Evolutionary conservation across 805 yeast species (phyloP), one percentile per base, ranked within the genome.

Genomic region (Kurtzmaniella cleridarum): DNA sequence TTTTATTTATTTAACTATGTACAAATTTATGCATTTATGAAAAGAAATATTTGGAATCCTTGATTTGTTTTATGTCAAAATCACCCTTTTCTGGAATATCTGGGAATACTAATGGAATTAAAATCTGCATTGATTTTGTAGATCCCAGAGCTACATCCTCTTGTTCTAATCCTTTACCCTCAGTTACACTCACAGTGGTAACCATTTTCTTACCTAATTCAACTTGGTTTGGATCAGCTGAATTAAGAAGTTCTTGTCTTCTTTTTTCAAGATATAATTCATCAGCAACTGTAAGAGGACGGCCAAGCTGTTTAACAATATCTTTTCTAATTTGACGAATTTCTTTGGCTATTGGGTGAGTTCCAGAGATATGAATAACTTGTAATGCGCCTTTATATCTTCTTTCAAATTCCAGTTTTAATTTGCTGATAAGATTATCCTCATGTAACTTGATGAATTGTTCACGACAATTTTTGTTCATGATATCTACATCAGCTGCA

Each of bases 31-130:
- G 24, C 26, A 33, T 11, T 48, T 47, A 67, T 30, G 72, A 66
- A 50, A 91, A 91, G 73, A 91, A 91, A 60, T 91, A 91, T 26
- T 73, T 71, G 45, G 96, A 86, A 36, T 80, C 76, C 53, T 74
- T 73, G 32, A 90, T 82, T 41, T 74, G 75, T 30, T 66, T 62
- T 28, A 91, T 95, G 53, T 91, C 95, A 50, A 91, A 86, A 13
- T 79, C 80, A 36, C 97, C 98, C 58, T 76, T 81, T 36, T 73
- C 65, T 11, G 96, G 96, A 31, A 87, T 75, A 0, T 68, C 71
- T 0, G 95, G 95, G 45, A 88, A 66, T 32, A 59, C 62, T 50
- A 88, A 68, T 5, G 95, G 95, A 7, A 78, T 80, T 41, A 86
- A 62, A 2, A 83, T 68, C 40, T 68, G 71, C 30, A 68, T 45